Evolutionary conservation across 2,329 filamentous ascomycete species (phyloP).

Genomic region (Epichloe coenophiala): DNA sequence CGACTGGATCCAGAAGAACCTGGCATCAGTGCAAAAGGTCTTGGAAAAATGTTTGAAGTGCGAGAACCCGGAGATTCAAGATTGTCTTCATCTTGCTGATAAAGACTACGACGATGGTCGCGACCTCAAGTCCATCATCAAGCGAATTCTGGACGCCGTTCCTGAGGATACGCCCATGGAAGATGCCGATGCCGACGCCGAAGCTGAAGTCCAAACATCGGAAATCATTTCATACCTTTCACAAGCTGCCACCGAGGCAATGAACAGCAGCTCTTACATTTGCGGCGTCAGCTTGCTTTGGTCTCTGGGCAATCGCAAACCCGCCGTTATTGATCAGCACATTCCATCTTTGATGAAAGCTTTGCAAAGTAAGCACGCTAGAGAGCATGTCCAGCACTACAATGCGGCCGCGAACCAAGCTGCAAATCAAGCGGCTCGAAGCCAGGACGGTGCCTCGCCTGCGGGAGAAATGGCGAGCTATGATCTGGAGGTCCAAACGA

Average conservation of each 20-base stretch:
- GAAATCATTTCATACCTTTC: constrained; percentile 81
- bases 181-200: constrained; percentile 71
- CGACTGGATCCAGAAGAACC: constrained; percentile 76
- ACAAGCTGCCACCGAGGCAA: constrained; percentile 72
- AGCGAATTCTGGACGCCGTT: constrained; percentile 75
- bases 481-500: constrained; percentile 78
- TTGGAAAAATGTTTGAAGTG: constrained; percentile 80
- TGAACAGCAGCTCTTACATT: constrained; percentile 68
- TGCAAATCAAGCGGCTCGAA: constrained; percentile 26
- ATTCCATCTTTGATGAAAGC: constrained; percentile 84
- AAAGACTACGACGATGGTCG: constrained; percentile 56
- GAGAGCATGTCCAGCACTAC: constrained; percentile 80
- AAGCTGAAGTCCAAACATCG: constrained; percentile 66
- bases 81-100: constrained; percentile 69
- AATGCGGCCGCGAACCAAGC: constrained; percentile 40
- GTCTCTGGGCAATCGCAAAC: constrained; percentile 76
- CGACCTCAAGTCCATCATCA: constrained; percentile 60
- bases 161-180: constrained; percentile 62
- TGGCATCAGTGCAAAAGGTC: constrained; percentile 69
- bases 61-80: constrained; percentile 84
- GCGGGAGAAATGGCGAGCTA: constrained; percentile 50
- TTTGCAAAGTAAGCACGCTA: constrained; percentile 78
- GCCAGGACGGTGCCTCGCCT: constrained; percentile 41
- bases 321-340: constrained; percentile 79
- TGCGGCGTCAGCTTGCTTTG: constrained; percentile 88